These are phyloP conservation scores for Aspergillus ochraceus DNA, from an alignment of 2,329 filamentous ascomycete species.

Conservation along the genomic window DNA sequence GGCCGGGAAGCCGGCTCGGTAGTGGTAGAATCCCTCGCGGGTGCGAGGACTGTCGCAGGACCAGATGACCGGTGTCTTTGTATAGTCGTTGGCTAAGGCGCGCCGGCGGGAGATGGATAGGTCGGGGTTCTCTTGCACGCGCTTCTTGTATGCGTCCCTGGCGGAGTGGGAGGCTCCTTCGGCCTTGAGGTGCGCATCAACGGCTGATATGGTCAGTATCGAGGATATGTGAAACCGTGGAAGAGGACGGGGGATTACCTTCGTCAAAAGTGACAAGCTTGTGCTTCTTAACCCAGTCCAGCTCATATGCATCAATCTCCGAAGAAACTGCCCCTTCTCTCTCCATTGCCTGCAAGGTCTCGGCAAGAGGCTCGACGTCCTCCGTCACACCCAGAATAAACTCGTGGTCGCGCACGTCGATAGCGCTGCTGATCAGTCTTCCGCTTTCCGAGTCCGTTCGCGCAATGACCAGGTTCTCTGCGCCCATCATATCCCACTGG, in stretches of 20 bases:
- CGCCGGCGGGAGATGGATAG: constrained; percentile 78
- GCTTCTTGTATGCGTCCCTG: constrained; percentile 66
- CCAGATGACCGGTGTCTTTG: constrained; percentile 72
- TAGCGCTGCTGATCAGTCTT: constrained; percentile 81
- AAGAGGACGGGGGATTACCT: constrained; percentile 36
- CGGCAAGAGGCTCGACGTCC: constrained; percentile 76
- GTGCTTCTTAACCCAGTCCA: constrained; percentile 82
- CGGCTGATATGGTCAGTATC: constrained; percentile 51
- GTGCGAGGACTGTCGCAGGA: constrained; percentile 91
- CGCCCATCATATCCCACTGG: constrained; percentile 98
- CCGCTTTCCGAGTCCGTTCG: constrained; percentile 95
- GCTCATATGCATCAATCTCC: constrained; percentile 84
- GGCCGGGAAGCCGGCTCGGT: constrained; percentile 71
- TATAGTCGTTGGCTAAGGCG: constrained; percentile 66
- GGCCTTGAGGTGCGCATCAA: constrained; percentile 68
- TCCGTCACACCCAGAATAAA: constrained; percentile 89
- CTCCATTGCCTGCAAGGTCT: constrained; percentile 90
- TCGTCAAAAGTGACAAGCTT: constrained; percentile 90
- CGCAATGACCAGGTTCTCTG: constrained; percentile 91
- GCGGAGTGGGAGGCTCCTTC: constrained; percentile 64
- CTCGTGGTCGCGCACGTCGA: constrained; percentile 94
- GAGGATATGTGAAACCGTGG: neutral
- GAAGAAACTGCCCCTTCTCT: constrained; percentile 69
- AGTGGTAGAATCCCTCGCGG: constrained; percentile 67
- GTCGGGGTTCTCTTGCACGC: constrained; percentile 64